Percentiles rank a stretch among this genome's conserved stretches.
phyloP scores from a whole-genome alignment of 2,329 filamentous ascomycete genomes.

The Exophiala viscosa region DNA sequence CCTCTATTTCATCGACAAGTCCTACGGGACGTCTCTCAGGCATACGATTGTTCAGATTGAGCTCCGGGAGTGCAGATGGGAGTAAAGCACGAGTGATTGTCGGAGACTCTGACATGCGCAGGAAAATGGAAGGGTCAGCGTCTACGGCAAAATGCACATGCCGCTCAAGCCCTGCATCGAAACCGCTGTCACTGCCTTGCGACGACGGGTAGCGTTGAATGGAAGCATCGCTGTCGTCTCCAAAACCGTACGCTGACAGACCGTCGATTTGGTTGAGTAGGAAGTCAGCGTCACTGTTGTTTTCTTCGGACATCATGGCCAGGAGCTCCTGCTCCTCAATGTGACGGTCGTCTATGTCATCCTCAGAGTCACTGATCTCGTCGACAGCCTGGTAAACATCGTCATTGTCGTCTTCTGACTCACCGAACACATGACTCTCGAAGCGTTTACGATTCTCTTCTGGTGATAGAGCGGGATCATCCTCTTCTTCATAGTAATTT shows the following conservation, averaged over 20 bases:
- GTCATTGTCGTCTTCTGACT: conserved; percentile 35
- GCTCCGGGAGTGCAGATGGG: conserved; percentile 26
- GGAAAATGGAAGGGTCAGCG: conserved; percentile 12
- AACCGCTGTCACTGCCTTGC: conserved; percentile 32
- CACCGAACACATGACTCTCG: conserved; percentile 24
- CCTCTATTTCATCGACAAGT: conserved; percentile 19
- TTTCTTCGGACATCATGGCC: conserved; percentile 35
- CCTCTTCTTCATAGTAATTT: conserved; percentile 19
- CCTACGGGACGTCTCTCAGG: conserved; percentile 8
- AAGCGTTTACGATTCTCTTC: conserved; percentile 25
- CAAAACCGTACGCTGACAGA: conserved; percentile 29
- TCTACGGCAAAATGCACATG: conserved; percentile 65
- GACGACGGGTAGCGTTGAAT: conserved; percentile 28
- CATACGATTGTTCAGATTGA: conserved; percentile 2
- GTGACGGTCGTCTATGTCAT: conserved; percentile 73
- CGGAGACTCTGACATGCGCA: conserved; percentile 25
- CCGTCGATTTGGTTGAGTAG: conserved; percentile 30
- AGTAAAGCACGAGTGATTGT: conserved; percentile 28
- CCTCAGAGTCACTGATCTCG: conserved; percentile 75
- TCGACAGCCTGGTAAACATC: conserved; percentile 67
- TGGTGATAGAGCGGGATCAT: conserved; percentile 19
- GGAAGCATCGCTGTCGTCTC: conserved; percentile 33
- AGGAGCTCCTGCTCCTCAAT: conserved; percentile 28
- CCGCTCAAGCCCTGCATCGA: conserved; percentile 44
- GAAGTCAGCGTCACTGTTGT: conserved; percentile 23